A percentile compares a stretch with the other conserved stretches of the same genome.
phyloP scores from a whole-genome alignment of 345 rosid species.

The Sonneratia caseolaris region DNA sequence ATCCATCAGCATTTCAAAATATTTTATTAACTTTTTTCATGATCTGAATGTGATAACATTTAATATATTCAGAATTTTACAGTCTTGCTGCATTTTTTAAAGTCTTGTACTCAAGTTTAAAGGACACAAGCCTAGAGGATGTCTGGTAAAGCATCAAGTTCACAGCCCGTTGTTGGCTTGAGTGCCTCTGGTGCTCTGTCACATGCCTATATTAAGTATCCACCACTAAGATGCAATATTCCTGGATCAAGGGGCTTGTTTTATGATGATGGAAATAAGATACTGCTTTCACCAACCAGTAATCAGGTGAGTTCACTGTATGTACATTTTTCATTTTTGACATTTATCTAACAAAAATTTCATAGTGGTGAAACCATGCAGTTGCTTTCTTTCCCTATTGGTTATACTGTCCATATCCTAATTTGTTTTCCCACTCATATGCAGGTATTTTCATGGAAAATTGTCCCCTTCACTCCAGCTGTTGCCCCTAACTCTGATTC shows the following conservation, averaged over 20 bases:
- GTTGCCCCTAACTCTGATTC: conserved; percentile 60
- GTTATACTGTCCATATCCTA: neutral
- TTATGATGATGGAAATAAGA: conserved; percentile 88
- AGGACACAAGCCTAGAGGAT: conserved; percentile 19
- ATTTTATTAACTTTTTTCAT: neutral
- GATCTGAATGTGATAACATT: neutral
- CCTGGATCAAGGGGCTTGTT: conserved; percentile 64
- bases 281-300: conserved; percentile 49
- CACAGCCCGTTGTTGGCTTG: conserved; percentile 40
- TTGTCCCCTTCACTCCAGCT: conserved; percentile 51
- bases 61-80: neutral
- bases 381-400: neutral
- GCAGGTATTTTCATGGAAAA: conserved; percentile 84
- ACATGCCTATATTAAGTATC: conserved; percentile 68
- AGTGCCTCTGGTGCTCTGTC: conserved; percentile 68
- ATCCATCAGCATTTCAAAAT: neutral
- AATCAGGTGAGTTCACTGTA: conserved; percentile 38
- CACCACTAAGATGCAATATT: conserved; percentile 57
- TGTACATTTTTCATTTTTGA: neutral
- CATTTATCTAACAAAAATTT: neutral
- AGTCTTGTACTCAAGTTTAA: neutral
- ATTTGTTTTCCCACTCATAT: conserved; percentile 8
- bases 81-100: neutral
- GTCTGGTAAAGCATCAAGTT: conserved; percentile 62
- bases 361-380: no score